Conservation (phyloP, 1,284 basidiomycete genomes). For the Ustilago shanxiensis region DNA sequence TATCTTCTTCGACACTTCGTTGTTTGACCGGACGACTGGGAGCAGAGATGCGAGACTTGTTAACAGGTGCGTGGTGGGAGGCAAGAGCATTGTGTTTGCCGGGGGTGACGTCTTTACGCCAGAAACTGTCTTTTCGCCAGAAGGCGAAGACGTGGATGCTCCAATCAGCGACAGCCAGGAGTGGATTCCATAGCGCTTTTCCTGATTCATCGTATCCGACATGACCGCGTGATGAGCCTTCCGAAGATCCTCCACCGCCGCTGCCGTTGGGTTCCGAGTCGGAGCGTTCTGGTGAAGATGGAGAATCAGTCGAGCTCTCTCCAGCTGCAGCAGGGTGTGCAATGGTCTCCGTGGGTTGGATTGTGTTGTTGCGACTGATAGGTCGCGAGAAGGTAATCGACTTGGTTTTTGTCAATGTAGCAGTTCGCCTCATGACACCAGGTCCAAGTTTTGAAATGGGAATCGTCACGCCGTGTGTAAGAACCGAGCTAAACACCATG, state of each 20-base stretch:
- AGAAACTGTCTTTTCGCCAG: slow-evolving; percentile 60
- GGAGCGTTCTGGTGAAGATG: slow-evolving; percentile 9
- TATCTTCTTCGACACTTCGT: slow-evolving; percentile 34
- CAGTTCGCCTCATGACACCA: slow-evolving; percentile 53
- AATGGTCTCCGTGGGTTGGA: slow-evolving; percentile 10
- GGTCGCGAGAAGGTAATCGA: slow-evolving; percentile 45
- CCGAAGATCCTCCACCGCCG: neutral
- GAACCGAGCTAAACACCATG: slow-evolving; percentile 72
- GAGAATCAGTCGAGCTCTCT: slow-evolving; percentile 2
- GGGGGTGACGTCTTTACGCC: slow-evolving; percentile 52
- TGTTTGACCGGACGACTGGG: slow-evolving; percentile 25
- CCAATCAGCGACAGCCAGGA: slow-evolving; percentile 42
- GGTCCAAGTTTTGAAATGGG: slow-evolving; percentile 66
- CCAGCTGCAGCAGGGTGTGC: neutral
- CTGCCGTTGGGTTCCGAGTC: neutral
- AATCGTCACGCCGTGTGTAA: slow-evolving; percentile 72
- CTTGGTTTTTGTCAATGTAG: slow-evolving; percentile 43
- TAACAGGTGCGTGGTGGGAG: slow-evolving; percentile 10
- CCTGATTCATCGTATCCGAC: slow-evolving; percentile 33
- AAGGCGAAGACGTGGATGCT: slow-evolving; percentile 44
- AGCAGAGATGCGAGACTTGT: slow-evolving; percentile 28
- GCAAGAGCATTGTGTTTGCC: slow-evolving; percentile 27
- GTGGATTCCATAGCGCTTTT: slow-evolving; percentile 57
- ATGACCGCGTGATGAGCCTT: slow-evolving; percentile 24
- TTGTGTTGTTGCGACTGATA: slow-evolving; percentile 39